Conservation (phyloP, 768 basidiomycete genomes). For the Russula sp. region DNA sequence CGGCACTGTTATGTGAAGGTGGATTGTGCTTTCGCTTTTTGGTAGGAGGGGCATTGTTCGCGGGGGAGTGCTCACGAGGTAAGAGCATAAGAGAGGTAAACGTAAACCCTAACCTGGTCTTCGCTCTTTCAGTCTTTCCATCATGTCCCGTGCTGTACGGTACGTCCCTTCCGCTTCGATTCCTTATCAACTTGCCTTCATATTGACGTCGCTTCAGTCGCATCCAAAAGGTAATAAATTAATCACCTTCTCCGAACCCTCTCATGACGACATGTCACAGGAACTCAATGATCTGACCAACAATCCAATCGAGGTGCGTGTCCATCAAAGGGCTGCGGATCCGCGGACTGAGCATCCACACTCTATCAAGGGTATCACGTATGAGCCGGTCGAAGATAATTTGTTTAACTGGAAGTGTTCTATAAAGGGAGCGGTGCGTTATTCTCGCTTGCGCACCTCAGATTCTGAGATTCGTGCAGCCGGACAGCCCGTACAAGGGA, state of each 20-base stretch:
- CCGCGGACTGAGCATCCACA: neutral
- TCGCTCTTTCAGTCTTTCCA: conserved; percentile 6
- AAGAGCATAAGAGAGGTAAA: conserved; percentile 1
- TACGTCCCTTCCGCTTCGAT: conserved; percentile 5
- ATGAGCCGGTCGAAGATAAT: conserved; percentile 67
- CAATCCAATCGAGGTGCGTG: conserved; percentile 61
- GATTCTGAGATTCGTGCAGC: conserved; percentile 39
- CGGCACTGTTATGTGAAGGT: conserved; percentile 30
- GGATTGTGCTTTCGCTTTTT: conserved; percentile 31
- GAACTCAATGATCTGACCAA: conserved; percentile 61
- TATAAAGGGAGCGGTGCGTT: conserved; percentile 68
- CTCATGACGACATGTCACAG: conserved; percentile 39
- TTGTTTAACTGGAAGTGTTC: conserved; percentile 73
- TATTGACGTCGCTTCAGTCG: conserved; percentile 47
- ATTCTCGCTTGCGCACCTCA: conserved; percentile 33
- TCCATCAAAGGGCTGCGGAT: neutral
- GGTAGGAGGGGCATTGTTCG: conserved; percentile 14
- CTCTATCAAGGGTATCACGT: conserved; percentile 52
- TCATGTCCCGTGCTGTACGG: conserved; percentile 20
- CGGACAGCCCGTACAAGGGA: conserved; percentile 77
- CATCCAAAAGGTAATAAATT: conserved; percentile 60
- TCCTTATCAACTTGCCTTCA: neutral
- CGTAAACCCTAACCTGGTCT: conserved; percentile 23
- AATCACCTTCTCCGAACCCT: neutral
- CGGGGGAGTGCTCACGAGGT: conserved; percentile 36